These are phyloP conservation scores for Plantago elongata DNA, from an alignment of 257 asterid species.

Conservation along the genomic window DNA sequence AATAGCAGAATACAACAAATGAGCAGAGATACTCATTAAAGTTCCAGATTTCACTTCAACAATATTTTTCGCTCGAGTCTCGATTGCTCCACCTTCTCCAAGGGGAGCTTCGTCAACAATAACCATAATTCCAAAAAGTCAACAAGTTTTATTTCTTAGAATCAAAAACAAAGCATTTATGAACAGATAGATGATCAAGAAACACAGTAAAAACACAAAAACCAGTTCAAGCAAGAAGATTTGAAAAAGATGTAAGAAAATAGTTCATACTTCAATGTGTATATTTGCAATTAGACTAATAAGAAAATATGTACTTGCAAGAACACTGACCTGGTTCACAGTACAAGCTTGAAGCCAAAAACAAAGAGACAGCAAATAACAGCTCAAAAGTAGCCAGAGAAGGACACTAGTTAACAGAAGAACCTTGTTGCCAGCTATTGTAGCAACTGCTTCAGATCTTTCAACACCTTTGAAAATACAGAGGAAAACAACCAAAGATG, in stretches of 20 bases:
- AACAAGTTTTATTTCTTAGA: background rate
- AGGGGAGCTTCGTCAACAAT: too few species aligned
- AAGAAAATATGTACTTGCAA: background rate
- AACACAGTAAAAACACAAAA: too few species aligned
- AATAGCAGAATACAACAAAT: conserved; percentile 10
- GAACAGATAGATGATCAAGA: conserved; percentile 1
- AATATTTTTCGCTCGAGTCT: too few species aligned
- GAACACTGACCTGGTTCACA: conserved; percentile 70
- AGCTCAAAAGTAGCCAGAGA: background rate
- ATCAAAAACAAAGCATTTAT: background rate
- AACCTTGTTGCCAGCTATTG: conserved; percentile 79
- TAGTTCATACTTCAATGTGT: too few species aligned
- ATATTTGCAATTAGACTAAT: background rate
- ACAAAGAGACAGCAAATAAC: background rate
- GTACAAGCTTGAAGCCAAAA: conserved; percentile 17
- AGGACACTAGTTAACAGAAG: too few species aligned
- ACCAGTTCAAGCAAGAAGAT: too few species aligned
- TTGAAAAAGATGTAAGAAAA: conserved; percentile 14
- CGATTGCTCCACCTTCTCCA: too few species aligned
- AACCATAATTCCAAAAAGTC: background rate
- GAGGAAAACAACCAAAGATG: background rate
- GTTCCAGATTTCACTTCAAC: too few species aligned
- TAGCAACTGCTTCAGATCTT: conserved; percentile 87
- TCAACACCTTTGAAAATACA: conserved; percentile 58
- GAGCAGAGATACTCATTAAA: background rate